Base-by-base conservation (phyloP, 2,329 filamentous ascomycete species). In the Parastagonospora avenae region DNA sequence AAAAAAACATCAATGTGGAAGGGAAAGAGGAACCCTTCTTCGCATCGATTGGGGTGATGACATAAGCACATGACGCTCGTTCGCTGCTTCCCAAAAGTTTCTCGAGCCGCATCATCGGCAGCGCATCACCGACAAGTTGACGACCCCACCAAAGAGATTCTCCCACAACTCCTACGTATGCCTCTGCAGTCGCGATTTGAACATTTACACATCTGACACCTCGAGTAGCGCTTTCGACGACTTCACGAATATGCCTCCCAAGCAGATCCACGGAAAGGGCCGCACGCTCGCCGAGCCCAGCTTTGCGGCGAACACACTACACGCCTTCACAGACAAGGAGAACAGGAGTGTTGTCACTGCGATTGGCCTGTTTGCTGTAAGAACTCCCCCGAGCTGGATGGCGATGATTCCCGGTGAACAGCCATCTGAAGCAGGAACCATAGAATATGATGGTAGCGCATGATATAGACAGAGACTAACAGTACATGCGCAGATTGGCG, bases 331-430 rank as follows among this genome's bases (percentile, higher is more conserved):
- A 42, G 76, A 70, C 57, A 64, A 73, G 37, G 80, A 82, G 57
- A 82, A 82, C 66, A 70, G 79, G 55, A 76, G 68, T 46, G 73
- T 82, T 19, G 74, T 82, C 12, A 77, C 75, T 30, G 73, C 77
- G 8, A 68, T 81, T 42, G 76, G 76, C 15, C 66, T 82, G 54
- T 82, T 82, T 52, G 79, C 76, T 63, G 80, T 82, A 76, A 71
- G 79, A 68, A 40, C n/a, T 5, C 19, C 31, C 42, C 19, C 14
- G 32, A 27, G 9, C 24, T 28, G 36, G 12, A 11, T 11, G 7
- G 42, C 4, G n/a, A 14, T 40, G 35, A n/a, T 14, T 28, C 11
- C 5, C 6, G 7, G 33, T 39, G 14, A 9, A 15, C 29, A 27
- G 14, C n/a, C 2, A 33, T 7, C 24, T 5, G 39, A 52, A 43